Percentiles rank a stretch among this genome's conserved stretches.
These are phyloP conservation scores for Erythrobasidium yunnanense DNA, from an alignment of 768 basidiomycete genomes.

Conservation along the genomic window DNA sequence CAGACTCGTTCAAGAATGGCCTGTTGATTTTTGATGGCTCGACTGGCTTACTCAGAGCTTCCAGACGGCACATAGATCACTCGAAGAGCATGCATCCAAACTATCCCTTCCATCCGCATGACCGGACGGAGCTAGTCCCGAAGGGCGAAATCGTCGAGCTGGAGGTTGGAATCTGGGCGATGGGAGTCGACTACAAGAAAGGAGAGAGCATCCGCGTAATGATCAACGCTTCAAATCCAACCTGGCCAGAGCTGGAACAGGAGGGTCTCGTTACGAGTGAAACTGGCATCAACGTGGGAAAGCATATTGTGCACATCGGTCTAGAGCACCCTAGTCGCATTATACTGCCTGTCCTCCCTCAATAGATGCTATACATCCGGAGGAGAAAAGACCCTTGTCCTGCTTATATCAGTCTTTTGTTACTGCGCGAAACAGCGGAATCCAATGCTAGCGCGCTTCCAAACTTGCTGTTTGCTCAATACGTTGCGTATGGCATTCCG, in stretches of 20 bases:
- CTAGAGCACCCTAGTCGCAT: slow-evolving; percentile 20
- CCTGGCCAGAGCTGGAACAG: neutral
- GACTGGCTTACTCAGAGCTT: neutral
- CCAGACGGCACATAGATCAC: slow-evolving; percentile 27
- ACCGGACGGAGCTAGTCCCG: slow-evolving; percentile 16
- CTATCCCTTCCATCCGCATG: slow-evolving; percentile 31
- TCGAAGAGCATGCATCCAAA: slow-evolving; percentile 23
- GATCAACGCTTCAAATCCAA: neutral
- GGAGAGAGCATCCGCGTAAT: neutral
- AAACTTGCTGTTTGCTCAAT: too few species aligned
- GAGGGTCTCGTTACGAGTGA: neutral
- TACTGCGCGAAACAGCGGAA: too few species aligned
- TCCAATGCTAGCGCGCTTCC: too few species aligned
- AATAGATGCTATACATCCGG: too few species aligned
- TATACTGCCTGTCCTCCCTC: slow-evolving; percentile 27
- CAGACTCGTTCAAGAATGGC: neutral
- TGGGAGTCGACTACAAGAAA: neutral
- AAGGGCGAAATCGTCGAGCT: neutral
- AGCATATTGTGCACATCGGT: slow-evolving; percentile 28
- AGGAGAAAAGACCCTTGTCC: too few species aligned
- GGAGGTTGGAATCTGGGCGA: neutral
- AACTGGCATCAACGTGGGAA: slow-evolving; percentile 23
- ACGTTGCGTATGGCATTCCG: too few species aligned
- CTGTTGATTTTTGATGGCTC: neutral
- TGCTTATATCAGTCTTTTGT: too few species aligned